These are phyloP conservation scores for Cladophialophora carrionii DNA, from an alignment of 2,329 filamentous ascomycete genomes.

Conservation along the genomic window DNA sequence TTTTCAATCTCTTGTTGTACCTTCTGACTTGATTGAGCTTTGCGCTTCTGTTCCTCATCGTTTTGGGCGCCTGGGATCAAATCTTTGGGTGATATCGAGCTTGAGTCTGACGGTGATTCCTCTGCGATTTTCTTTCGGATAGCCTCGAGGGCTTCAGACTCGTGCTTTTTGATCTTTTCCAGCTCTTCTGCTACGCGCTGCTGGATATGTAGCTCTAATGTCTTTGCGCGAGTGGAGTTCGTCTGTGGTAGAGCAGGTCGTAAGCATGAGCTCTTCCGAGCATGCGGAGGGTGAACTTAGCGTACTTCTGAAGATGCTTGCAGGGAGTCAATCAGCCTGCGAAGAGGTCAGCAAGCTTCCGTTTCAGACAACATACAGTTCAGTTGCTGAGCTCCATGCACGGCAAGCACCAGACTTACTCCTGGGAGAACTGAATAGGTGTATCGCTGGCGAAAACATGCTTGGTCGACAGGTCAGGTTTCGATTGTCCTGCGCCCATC, in stretches of 20 bases:
- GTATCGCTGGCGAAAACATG: constrained; percentile 66
- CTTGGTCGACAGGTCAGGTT: constrained; percentile 59
- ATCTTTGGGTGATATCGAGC: constrained; percentile 52
- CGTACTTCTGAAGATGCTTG: constrained; percentile 83
- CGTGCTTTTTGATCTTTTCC: constrained; percentile 72
- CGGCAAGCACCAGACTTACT: constrained; percentile 40
- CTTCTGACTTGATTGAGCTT: constrained; percentile 43
- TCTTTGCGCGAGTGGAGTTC: constrained; percentile 81
- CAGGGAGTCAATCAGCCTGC: constrained; percentile 71
- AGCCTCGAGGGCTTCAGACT: constrained; percentile 68
- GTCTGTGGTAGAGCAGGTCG: constrained; percentile 60
- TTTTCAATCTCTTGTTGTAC: constrained; percentile 62
- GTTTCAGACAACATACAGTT: constrained; percentile 39
- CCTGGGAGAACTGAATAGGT: constrained; percentile 38
- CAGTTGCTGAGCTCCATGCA: not conserved
- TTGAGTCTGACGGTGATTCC: constrained; percentile 40
- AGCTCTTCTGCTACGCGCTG: constrained; percentile 84
- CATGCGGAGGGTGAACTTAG: constrained; percentile 9
- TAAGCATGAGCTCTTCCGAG: constrained; percentile 12
- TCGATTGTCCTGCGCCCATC: constrained; percentile 68
- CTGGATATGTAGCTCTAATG: constrained; percentile 85
- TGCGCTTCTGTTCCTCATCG: constrained; percentile 31
- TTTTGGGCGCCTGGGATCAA: constrained; percentile 27
- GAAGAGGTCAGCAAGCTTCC: constrained; percentile 42
- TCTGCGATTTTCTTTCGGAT: constrained; percentile 64